Evolutionary conservation across 371 early-diverging fungal genomes (phyloP).

Genomic region (Lichtheimia ramosa): DNA sequence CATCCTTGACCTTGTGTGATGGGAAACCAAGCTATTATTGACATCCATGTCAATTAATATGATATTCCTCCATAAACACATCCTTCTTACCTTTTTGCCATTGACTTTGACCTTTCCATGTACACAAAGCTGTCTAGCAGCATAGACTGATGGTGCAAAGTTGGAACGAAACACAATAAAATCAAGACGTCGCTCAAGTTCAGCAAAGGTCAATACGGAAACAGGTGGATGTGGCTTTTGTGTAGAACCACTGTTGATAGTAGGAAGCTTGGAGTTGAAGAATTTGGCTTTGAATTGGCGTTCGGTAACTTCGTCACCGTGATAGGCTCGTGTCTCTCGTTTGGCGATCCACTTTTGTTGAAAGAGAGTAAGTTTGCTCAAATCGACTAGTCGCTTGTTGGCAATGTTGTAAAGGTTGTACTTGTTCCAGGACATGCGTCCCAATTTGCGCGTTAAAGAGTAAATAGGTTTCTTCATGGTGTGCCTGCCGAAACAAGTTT

Average conservation of each 20-base stretch:
- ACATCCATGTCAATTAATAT: neutral
- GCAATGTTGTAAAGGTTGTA: conserved; percentile 87
- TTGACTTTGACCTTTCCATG: conserved; percentile 92
- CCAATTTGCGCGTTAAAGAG: conserved; percentile 68
- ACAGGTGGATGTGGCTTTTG: conserved; percentile 69
- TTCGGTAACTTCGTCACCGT: conserved; percentile 88
- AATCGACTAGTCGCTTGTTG: conserved; percentile 57
- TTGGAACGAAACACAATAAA: conserved; percentile 90
- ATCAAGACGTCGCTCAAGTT: conserved; percentile 90
- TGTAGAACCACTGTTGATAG: conserved; percentile 58
- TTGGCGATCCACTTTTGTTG: conserved; percentile 95
- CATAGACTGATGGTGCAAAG: conserved; percentile 84
- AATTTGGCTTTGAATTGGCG: conserved; percentile 72
- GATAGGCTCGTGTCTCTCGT: conserved; percentile 91
- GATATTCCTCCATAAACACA: neutral
- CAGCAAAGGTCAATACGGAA: conserved; percentile 82
- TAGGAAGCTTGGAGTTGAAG: conserved; percentile 74
- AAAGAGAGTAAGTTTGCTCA: conserved; percentile 78
- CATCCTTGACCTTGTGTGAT: conserved; percentile 81
- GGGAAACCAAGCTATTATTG: conserved; percentile 65
- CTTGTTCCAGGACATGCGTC: conserved; percentile 94
- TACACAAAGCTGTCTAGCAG: conserved; percentile 81
- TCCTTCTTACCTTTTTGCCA: conserved; percentile 71
- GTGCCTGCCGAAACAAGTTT: neutral
- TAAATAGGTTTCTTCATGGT: conserved; percentile 55